Conservation (phyloP, 306 rosid genomes). For the Cicer bijugum region DNA sequence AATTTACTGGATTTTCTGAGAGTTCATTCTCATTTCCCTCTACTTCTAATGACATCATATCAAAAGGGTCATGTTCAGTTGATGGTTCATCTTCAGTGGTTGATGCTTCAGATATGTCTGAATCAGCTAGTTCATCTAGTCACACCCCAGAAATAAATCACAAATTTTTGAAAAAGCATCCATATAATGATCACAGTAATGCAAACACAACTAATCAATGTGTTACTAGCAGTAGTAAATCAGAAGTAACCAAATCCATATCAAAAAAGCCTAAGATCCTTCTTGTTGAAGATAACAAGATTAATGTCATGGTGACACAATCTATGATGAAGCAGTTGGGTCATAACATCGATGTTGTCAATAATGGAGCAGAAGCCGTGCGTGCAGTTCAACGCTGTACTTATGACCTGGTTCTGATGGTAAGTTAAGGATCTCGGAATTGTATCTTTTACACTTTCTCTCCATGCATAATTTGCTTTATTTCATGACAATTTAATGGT, state of each 20-base stretch:
- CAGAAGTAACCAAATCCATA: constrained; percentile 48
- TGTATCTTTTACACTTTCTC: neutral
- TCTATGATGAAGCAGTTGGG: constrained; percentile 93
- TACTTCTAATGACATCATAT: constrained; percentile 19
- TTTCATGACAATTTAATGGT: neutral
- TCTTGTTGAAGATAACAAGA: constrained; percentile 93
- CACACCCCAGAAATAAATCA: constrained; percentile 40
- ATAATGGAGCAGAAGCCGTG: constrained; percentile 85
- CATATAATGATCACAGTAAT: constrained; percentile 44
- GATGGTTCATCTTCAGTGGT: constrained; percentile 53
- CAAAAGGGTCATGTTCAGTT: constrained; percentile 49
- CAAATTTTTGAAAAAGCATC: constrained; percentile 40
- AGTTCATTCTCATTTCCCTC: constrained; percentile 51
- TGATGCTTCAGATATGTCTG: constrained; percentile 51
- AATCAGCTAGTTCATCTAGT: constrained; percentile 53
- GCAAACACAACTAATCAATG: constrained; percentile 44
- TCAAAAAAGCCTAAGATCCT: constrained; percentile 70
- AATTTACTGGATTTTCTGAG: constrained; percentile 57
- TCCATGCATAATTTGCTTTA: neutral
- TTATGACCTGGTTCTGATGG: constrained; percentile 84
- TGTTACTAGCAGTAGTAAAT: constrained; percentile 38
- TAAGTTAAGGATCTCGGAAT: constrained; percentile 43
- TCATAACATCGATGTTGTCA: constrained; percentile 75
- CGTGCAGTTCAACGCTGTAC: constrained; percentile 64
- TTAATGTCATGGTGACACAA: constrained; percentile 84